Conservation (phyloP, 2,329 filamentous ascomycete genomes). For the Hirsutella thompsonii region DNA sequence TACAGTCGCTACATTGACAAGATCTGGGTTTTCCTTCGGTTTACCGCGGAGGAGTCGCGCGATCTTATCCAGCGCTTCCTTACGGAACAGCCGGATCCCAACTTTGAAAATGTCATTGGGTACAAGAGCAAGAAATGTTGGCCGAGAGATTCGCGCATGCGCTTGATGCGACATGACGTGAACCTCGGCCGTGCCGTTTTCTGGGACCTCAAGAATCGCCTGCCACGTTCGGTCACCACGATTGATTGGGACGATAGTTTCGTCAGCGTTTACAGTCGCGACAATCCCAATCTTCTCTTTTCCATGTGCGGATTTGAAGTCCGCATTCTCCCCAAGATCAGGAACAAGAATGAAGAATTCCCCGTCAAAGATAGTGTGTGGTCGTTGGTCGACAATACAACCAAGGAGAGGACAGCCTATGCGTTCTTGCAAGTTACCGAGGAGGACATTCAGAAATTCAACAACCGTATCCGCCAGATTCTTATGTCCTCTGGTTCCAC, state of each 20-base stretch:
- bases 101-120: conserved; percentile 98
- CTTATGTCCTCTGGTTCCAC: conserved; percentile 99
- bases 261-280: conserved; percentile 91
- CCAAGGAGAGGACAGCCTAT: conserved; percentile 92
- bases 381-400: conserved; percentile 92
- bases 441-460: conserved; percentile 97
- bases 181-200: conserved; percentile 95
- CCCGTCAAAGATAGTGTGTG: conserved; percentile 96
- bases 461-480: conserved; percentile 96
- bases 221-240: conserved; percentile 88
- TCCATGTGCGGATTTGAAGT: conserved; percentile 98
- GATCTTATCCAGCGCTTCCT: conserved; percentile 96
- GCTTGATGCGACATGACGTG: conserved; percentile 96
- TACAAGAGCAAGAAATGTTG: conserved; percentile 99
- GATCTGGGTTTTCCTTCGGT: conserved; percentile 96
- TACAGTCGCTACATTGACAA: conserved; percentile 97
- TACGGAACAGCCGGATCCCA: conserved; percentile 95
- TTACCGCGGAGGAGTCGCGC: conserved; percentile 84
- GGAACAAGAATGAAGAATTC: conserved; percentile 94
- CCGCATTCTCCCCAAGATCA: conserved; percentile 84
- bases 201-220: conserved; percentile 95
- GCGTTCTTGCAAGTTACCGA: conserved; percentile 97
- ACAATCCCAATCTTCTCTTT: conserved; percentile 94
- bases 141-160: conserved; percentile 95
- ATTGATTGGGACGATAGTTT: conserved; percentile 99